Percentiles rank a stretch among this genome's conserved stretches.
These are phyloP conservation scores for Cubamyces sp. DNA, from an alignment of 768 basidiomycete species.

Conservation along the genomic window DNA sequence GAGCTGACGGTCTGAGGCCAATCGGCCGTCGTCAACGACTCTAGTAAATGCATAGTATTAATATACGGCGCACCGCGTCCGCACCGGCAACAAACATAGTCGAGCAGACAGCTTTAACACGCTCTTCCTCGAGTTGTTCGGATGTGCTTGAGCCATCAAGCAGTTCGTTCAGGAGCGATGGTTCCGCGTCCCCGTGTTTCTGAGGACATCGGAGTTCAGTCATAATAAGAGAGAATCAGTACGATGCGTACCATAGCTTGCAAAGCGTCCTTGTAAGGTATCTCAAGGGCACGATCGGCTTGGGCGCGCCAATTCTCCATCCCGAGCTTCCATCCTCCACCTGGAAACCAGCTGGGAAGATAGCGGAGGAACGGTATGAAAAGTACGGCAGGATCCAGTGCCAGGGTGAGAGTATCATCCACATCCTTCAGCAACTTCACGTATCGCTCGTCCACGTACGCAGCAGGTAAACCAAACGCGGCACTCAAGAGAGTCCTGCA, in stretches of 20 bases:
- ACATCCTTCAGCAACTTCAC: neutral
- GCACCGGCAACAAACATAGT: constrained; percentile 1
- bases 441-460: neutral
- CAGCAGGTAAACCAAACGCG: neutral
- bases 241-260: constrained; percentile 48
- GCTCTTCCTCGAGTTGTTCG: neutral
- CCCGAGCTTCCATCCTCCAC: constrained; percentile 61
- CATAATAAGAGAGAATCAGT: neutral
- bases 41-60: fast-evolving
- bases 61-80: neutral
- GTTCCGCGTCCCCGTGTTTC: neutral
- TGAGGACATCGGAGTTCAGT: neutral
- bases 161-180: neutral
- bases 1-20: neutral
- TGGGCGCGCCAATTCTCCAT: constrained; percentile 59
- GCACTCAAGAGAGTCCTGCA: neutral
- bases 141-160: neutral
- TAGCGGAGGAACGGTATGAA: constrained; percentile 31
- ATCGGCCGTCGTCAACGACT: neutral
- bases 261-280: constrained; percentile 59
- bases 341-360: constrained; percentile 67
- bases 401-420: neutral
- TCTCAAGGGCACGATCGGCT: constrained; percentile 62
- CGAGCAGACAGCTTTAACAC: constrained; percentile 5
- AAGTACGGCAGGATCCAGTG: neutral